phyloP scores from a whole-genome alignment of 139 green algal species.

The Ettlia oleoabundans region DNA sequence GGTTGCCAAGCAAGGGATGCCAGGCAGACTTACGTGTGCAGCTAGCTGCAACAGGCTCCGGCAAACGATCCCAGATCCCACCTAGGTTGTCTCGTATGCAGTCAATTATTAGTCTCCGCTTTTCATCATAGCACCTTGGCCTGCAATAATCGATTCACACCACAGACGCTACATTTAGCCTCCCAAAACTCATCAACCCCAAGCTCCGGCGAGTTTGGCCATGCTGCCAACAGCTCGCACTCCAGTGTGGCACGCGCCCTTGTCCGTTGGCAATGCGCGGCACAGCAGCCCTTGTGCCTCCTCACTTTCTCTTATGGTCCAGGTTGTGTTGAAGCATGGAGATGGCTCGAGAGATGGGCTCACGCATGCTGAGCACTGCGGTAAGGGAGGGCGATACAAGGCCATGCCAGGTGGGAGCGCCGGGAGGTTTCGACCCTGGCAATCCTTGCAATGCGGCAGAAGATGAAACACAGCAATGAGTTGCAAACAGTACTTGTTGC shows the following conservation, averaged over 20 bases:
- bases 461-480: background rate
- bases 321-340: slow-evolving; percentile 46
- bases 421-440: background rate
- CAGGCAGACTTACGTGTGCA: background rate
- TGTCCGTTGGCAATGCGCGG: background rate
- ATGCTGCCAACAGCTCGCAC: background rate
- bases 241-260: background rate
- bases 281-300: background rate
- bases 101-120: background rate
- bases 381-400: background rate
- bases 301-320: slow-evolving; percentile 25
- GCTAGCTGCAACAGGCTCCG: too few relatives aligned
- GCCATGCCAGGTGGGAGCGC: background rate
- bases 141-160: too few relatives aligned
- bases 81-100: slow-evolving; percentile 5
- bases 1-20: background rate
- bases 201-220: too few relatives aligned
- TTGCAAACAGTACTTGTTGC: too few relatives aligned
- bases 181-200: too few relatives aligned
- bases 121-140: background rate
- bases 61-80: too few relatives aligned
- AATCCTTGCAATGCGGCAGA: background rate
- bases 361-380: slow-evolving; percentile 29
- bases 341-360: slow-evolving; percentile 44
- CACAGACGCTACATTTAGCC: too few relatives aligned